Percentiles rank a stretch among this genome's conserved stretches.
Evolutionary conservation across 2,329 filamentous ascomycete genomes (phyloP).

Genomic region (Cadophora malorum): DNA sequence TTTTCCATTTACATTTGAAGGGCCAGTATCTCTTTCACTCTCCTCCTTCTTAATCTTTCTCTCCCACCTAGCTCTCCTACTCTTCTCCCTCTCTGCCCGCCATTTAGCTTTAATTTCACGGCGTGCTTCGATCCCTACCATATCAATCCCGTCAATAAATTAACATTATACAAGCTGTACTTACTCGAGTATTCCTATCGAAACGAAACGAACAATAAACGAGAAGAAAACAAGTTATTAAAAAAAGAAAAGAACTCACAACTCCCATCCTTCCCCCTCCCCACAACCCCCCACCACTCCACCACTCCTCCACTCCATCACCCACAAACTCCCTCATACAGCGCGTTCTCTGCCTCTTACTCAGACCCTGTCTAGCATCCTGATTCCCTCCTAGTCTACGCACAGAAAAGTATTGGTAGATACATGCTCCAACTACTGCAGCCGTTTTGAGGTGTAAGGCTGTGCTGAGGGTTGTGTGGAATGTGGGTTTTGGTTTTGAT

Average conservation of each 20-base stretch:
- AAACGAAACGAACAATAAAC: too few relatives aligned
- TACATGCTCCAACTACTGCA: not conserved
- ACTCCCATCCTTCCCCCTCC: not conserved
- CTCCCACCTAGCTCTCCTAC: not conserved
- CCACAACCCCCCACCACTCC: not conserved
- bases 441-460: not conserved
- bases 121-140: conserved; percentile 7
- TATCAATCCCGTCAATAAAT: too few relatives aligned
- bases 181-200: too few relatives aligned
- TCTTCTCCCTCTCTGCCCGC: not conserved
- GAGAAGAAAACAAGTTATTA: not conserved
- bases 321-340: not conserved
- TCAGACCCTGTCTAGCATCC: not conserved
- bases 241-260: not conserved
- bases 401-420: not conserved
- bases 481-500: not conserved
- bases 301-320: not conserved
- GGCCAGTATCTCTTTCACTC: not conserved
- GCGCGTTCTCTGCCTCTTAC: not conserved
- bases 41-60: not conserved
- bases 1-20: too few relatives aligned
- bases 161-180: too few relatives aligned
- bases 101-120: not conserved
- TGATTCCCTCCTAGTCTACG: not conserved
- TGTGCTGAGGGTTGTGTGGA: not conserved